phyloP scores from a whole-genome alignment of 495 filamentous ascomycete species.

The Hyaloscypha variabilis region DNA sequence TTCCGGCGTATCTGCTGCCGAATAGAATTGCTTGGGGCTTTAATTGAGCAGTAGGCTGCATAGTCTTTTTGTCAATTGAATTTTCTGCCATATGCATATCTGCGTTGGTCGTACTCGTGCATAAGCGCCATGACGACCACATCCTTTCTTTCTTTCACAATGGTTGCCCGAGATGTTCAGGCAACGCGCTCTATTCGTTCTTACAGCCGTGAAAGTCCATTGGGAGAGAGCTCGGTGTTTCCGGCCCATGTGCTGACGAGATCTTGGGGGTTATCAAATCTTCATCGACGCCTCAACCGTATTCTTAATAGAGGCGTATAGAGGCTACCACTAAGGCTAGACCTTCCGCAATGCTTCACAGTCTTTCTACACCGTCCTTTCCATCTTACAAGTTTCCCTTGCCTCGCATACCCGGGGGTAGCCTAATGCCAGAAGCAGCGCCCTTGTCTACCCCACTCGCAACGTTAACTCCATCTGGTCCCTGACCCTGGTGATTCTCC shows the following conservation, averaged over 20 bases:
- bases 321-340: not conserved
- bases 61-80: not conserved
- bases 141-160: not conserved
- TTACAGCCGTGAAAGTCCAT: not conserved
- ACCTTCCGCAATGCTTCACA: not conserved
- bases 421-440: constrained; percentile 21
- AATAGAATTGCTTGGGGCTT: not conserved
- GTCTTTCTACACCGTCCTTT: not conserved
- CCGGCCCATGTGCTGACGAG: not conserved
- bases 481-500: constrained; percentile 10
- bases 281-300: not conserved
- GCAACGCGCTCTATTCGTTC: not conserved
- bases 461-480: constrained; percentile 5
- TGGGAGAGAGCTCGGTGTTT: not conserved
- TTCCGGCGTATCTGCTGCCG: not conserved
- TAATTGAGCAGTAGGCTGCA: not conserved
- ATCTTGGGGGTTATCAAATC: not conserved
- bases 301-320: not conserved
- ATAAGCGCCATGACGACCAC: not conserved
- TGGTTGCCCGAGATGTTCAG: not conserved
- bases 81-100: constrained; percentile 10
- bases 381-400: constrained; percentile 20
- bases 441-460: not conserved
- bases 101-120: constrained; percentile 15
- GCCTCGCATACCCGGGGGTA: constrained; percentile 31